Evolutionary conservation across 164 flowering plant genomes (phyloP), one percentile per base, ranked within the genome.

Genomic region (Berberis vulgaris): DNA sequence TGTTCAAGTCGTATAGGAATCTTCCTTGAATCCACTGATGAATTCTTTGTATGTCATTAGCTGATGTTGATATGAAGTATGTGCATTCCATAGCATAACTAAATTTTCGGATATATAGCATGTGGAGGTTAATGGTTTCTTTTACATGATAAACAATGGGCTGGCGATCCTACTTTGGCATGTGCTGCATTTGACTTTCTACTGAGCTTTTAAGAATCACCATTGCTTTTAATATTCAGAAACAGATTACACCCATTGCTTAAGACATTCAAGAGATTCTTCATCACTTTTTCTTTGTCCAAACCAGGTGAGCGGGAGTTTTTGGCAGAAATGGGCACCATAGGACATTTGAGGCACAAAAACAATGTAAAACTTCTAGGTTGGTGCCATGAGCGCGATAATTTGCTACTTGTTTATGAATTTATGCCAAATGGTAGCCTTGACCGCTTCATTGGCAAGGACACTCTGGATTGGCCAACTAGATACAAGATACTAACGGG

Each of bases 341-440:
- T 81, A 41, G 82, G 84, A 55, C 70, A 79, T 13, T 57, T 81
- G 40, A 67, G 80, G 67, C 84, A 81, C 69, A 78, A 69, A 40
- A 81, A 81, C 65, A 57, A 78, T 58, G 74, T 81, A 54, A 78
- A 77, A 45, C 82, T 81, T 59, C 76, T 55, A 67, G 84, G 84
- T 3, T 81, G 82, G 80, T 76, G 84, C 69, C 80, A 81, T 41
- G 77, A 76, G 40, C 45, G 56, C 6, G 68, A 71, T 13, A 67
- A 78, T 11, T 76, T 78, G 47, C 79, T 80, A 42, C 71, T 80
- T 2, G 79, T 80, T 45, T 80, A 80, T 43, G 78, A 77, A n/a
- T 79, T 70, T 63, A 79, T 79, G 80, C 63, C 76, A 6, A 79
- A 77, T 41, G 77, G 78, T n/a, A 79, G 79, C 73, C 79, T 80